Base-by-base conservation (phyloP, 2,329 filamentous ascomycete species). In the Ophiostoma triangulosporum region DNA sequence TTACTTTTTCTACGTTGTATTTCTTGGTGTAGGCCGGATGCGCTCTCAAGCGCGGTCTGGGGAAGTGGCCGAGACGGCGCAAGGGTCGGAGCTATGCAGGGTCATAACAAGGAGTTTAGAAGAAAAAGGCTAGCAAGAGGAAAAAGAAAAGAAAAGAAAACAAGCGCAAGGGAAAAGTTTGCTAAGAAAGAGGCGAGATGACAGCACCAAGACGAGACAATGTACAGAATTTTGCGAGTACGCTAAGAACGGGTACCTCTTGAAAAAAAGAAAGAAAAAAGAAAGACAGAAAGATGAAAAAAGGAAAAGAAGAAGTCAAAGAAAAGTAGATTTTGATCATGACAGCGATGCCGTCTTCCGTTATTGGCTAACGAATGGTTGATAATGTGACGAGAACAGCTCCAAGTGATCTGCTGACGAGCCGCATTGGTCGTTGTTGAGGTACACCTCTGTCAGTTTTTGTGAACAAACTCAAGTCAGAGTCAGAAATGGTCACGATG, bases 1-100 rank as follows among this genome's bases (percentile, higher is more conserved):
- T 48, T 32, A 22, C 20, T 48, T 48, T 48, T 31, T 48, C 26
- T 48, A 31, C 26, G 26, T 51, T 49, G 40, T 36, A 24, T 43
- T 11, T 52, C 40, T 50, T 20, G 20, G 29, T 9, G 17, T 36
- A n/a, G 33, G 12, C 49, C 53, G 50, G 43, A 49, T 49, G 48
- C 31, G 48, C 27, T 40, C 46, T 9, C 51, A 51, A 43, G 36
- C 38, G 51, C 50, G 46, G 54, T 40, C 54, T 53, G 54, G 54
- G 48, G 54, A 56, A 53, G 22, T 45, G 43, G 43, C 54, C 50
- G 50, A 50, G 50, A 29, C 50, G 54, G 48, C 15, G 29, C 46
- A 48, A 32, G 45, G 27, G 45, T 31, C 45, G 45, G 26, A 31
- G 26, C 26, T 48, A 45, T 20, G 26, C 3, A 45, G 24, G 40